These are phyloP conservation scores for Aureobasidium sp. DNA, from an alignment of 2,329 filamentous ascomycete genomes.

Conservation along the genomic window DNA sequence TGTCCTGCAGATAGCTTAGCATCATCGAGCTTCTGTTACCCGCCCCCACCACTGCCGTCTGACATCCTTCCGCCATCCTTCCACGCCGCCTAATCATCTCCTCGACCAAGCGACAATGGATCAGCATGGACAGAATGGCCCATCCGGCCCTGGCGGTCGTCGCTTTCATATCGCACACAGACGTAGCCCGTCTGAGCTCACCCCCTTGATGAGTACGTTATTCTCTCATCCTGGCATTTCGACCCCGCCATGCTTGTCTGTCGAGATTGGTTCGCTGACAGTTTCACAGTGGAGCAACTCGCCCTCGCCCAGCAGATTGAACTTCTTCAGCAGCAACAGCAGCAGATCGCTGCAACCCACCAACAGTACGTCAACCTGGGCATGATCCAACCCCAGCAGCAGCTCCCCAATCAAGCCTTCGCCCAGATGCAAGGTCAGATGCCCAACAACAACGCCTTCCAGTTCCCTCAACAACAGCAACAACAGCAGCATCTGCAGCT, in stretches of 20 bases:
- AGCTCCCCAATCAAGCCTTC: slow-evolving; percentile 62
- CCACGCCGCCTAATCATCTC: neutral
- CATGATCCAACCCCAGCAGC: slow-evolving; percentile 81
- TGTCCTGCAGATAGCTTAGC: slow-evolving; percentile 2
- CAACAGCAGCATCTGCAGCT: slow-evolving; percentile 63
- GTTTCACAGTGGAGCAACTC: slow-evolving; percentile 76
- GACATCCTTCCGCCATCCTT: slow-evolving; percentile 9
- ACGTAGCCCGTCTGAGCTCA: slow-evolving; percentile 93
- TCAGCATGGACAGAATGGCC: slow-evolving; percentile 41
- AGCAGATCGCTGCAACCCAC: slow-evolving; percentile 92
- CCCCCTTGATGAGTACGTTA: slow-evolving; percentile 90
- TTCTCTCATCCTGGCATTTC: neutral
- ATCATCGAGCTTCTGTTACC: slow-evolving; percentile 5
- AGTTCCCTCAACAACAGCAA: slow-evolving; percentile 69
- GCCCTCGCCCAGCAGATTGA: slow-evolving; percentile 98
- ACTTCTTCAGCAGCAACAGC: slow-evolving; percentile 92
- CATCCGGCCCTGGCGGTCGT: slow-evolving; percentile 67
- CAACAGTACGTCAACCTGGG: slow-evolving; percentile 98
- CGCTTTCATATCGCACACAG: slow-evolving; percentile 95
- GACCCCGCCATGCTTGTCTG: neutral
- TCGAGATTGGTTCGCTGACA: slow-evolving; percentile 21
- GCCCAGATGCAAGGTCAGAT: slow-evolving; percentile 73
- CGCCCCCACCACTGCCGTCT: slow-evolving; percentile 2
- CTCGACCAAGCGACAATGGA: slow-evolving; percentile 27
- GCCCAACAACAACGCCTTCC: slow-evolving; percentile 67